Evolutionary conservation across 495 filamentous ascomycete species (phyloP).

Genomic region (Copromyces sp.): DNA sequence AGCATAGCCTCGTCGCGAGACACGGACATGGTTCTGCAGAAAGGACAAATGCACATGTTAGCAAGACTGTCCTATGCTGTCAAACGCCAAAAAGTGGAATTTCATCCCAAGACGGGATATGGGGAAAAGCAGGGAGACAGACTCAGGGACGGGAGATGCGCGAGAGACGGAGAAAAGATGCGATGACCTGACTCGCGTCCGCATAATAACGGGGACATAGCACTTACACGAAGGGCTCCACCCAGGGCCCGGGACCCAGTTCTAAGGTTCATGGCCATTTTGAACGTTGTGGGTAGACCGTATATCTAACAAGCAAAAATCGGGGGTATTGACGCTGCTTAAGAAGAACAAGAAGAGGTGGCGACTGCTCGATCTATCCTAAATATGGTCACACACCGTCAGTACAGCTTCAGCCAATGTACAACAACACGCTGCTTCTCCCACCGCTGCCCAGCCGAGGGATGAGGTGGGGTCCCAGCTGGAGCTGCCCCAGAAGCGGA

Average conservation of each 20-base stretch:
- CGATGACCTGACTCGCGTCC: neutral
- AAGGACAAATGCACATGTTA: constrained; percentile 8
- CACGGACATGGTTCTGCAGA: constrained; percentile 13
- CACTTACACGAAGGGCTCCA: constrained; percentile 42
- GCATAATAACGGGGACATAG: neutral
- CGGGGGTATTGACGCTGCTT: neutral
- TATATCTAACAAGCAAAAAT: neutral
- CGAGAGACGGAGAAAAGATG: neutral
- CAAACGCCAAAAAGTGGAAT: neutral
- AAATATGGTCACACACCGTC: neutral
- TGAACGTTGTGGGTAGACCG: neutral
- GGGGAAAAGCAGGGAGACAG: neutral
- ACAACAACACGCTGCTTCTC: neutral
- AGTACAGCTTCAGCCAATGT: neutral
- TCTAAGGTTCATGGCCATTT: constrained; percentile 21
- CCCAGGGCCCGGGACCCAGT: constrained; percentile 26
- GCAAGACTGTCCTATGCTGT: constrained; percentile 24
- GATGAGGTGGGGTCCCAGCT: neutral
- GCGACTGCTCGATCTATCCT: neutral
- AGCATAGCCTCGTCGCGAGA: constrained; percentile 44
- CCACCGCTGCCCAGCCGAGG: neutral
- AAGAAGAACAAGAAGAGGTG: neutral
- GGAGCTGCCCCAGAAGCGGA: neutral
- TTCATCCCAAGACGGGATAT: neutral
- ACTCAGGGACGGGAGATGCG: neutral